These are phyloP conservation scores for Phyllosticta citrichinensis DNA, from an alignment of 2,329 filamentous ascomycete species.

Conservation along the genomic window DNA sequence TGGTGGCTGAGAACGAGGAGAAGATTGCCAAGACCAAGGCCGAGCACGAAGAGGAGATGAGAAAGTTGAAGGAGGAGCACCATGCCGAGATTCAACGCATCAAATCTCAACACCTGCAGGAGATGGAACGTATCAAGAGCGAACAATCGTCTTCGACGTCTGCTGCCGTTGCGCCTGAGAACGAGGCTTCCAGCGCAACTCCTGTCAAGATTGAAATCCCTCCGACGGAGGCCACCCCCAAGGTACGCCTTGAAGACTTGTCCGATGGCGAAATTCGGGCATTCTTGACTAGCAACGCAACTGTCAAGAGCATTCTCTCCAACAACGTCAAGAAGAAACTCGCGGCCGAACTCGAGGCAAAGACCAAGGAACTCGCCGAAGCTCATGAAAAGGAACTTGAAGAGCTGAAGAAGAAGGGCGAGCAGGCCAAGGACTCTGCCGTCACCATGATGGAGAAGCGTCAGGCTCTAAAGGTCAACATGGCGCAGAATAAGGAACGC, in stretches of 20 bases:
- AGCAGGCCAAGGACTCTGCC: constrained; percentile 43
- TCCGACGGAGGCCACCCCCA: constrained; percentile 1
- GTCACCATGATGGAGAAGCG: constrained; percentile 68
- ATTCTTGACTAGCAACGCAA: constrained; percentile 40
- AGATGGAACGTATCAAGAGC: constrained; percentile 24
- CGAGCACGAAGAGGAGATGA: constrained; percentile 36
- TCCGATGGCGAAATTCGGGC: constrained; percentile 41
- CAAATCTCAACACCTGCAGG: constrained; percentile 24
- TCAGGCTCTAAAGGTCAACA: constrained; percentile 62
- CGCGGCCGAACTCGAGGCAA: constrained; percentile 26
- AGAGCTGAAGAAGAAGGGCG: constrained; percentile 29
- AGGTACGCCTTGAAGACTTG: constrained; percentile 25
- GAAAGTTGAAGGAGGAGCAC: constrained; percentile 13
- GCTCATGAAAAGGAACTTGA: constrained; percentile 17
- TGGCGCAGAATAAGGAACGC: constrained; percentile 61
- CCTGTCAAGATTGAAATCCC: constrained; percentile 18
- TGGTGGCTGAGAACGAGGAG: constrained; percentile 34
- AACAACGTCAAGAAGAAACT: constrained; percentile 49
- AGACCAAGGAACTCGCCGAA: constrained; percentile 22
- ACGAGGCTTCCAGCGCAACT: constrained; percentile 20
- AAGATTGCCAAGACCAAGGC: constrained; percentile 24
- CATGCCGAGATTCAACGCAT: constrained; percentile 25
- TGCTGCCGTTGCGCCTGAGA: background rate
- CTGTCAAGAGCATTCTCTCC: constrained; percentile 39
- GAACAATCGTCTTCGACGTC: background rate